Conservation (phyloP, 202 grass and related monocot species). For the Setaria viridis region DNA sequence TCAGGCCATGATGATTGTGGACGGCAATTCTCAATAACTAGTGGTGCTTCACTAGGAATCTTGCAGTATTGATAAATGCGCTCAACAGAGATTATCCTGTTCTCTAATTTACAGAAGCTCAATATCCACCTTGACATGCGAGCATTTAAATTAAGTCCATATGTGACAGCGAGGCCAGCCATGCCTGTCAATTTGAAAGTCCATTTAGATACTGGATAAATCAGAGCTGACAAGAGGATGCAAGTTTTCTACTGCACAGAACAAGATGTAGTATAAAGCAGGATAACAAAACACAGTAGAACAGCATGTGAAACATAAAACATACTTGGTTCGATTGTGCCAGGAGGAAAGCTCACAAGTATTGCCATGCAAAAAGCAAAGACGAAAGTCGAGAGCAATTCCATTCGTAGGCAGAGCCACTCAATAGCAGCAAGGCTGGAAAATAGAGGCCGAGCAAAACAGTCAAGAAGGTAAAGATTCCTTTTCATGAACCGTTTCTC, state of each 20-base stretch:
- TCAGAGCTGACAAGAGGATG: conserved; percentile 16
- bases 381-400: conserved; percentile 91
- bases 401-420: conserved; percentile 98
- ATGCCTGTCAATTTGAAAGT: conserved; percentile 72
- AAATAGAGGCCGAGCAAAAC: conserved; percentile 94
- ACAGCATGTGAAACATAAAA: conserved; percentile 33
- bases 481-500: conserved; percentile 99
- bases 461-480: conserved; percentile 92
- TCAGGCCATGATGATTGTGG: conserved; percentile 76
- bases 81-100: conserved; percentile 97
- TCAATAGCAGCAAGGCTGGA: conserved; percentile 99
- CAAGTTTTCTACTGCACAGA: neutral
- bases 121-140: conserved; percentile 97
- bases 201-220: conserved; percentile 27
- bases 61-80: conserved; percentile 97
- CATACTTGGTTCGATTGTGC: conserved; percentile 99
- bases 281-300: conserved; percentile 12
- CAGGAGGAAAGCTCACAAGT: conserved; percentile 95
- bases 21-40: conserved; percentile 64
- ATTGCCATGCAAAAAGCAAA: conserved; percentile 99
- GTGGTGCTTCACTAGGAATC: conserved; percentile 83
- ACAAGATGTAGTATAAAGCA: conserved; percentile 9
- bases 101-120: conserved; percentile 99
- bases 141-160: conserved; percentile 95
- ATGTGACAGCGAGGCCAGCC: conserved; percentile 96